phyloP scores from a whole-genome alignment of 345 rosid species.

The Reutealis trisperma region DNA sequence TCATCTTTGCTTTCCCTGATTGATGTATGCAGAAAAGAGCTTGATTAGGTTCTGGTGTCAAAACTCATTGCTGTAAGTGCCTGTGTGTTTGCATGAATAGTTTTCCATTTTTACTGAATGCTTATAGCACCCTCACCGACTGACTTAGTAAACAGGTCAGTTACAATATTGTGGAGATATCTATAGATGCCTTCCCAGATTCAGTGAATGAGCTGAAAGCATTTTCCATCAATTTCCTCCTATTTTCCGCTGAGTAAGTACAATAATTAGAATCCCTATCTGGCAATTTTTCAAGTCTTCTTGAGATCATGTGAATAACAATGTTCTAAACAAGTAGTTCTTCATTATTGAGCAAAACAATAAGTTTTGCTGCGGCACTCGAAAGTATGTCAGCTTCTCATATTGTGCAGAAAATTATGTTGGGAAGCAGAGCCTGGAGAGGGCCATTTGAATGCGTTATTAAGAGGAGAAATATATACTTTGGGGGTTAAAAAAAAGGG shows the following conservation, averaged over 20 bases:
- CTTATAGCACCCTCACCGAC: not conserved
- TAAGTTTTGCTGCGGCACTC: not conserved
- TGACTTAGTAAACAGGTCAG: constrained; percentile 29
- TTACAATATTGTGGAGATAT: constrained; percentile 29
- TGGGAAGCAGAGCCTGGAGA: constrained; percentile 40
- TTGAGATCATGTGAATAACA: too few relatives aligned
- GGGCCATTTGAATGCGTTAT: constrained; percentile 34
- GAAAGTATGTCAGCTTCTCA: not conserved
- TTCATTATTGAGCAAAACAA: not conserved
- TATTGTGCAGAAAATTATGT: constrained; percentile 32
- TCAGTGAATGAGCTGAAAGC: constrained; percentile 27
- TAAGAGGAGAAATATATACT: constrained; percentile 47
- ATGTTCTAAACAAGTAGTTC: not conserved
- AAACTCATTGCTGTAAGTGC: constrained; percentile 36
- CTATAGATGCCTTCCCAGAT: constrained; percentile 32
- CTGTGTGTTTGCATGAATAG: not conserved
- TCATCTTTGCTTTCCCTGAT: constrained; percentile 40
- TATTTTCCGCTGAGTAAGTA: constrained; percentile 35
- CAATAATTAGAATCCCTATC: not conserved
- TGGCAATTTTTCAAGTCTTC: too few relatives aligned
- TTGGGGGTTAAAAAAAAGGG: too few relatives aligned
- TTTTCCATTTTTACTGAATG: not conserved
- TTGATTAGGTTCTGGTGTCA: constrained; percentile 27
- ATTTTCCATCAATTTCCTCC: constrained; percentile 32
- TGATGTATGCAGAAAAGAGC: constrained; percentile 31